phyloP scores from a whole-genome alignment of 78 protist genomes.

The Dictyostelium brefeldianum region DNA sequence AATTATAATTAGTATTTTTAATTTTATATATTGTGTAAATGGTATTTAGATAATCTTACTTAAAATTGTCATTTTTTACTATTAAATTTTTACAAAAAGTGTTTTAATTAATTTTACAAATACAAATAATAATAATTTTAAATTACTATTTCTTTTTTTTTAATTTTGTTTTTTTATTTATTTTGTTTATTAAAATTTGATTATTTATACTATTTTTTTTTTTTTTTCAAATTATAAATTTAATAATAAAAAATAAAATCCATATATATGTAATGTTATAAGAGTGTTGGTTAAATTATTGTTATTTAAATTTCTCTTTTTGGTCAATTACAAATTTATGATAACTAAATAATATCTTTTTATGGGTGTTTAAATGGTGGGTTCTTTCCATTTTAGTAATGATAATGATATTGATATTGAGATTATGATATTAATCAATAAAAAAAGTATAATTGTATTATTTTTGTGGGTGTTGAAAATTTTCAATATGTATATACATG shows the following conservation, averaged over 20 bases:
- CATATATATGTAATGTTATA: background rate
- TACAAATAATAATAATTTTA: too few relatives aligned
- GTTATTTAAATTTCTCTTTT: slow-evolving; percentile 7
- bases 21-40: background rate
- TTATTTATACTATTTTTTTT: background rate
- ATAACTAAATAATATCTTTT: background rate
- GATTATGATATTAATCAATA: too few relatives aligned
- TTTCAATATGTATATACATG: too few relatives aligned
- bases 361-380: too few relatives aligned
- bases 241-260: background rate
- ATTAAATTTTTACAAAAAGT: background rate
- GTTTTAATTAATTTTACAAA: background rate
- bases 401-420: too few relatives aligned
- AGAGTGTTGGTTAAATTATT: slow-evolving; percentile 6
- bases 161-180: too few relatives aligned
- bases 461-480: too few relatives aligned
- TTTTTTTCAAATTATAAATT: background rate
- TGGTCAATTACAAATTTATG: slow-evolving; percentile 7
- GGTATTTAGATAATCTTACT: background rate
- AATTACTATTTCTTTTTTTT: background rate
- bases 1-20: background rate
- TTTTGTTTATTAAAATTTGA: background rate
- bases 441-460: too few relatives aligned
- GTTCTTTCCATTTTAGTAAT: too few relatives aligned
- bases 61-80: slow-evolving; percentile 19